A percentile compares a stretch with the other conserved stretches of the same genome.
phyloP scores from a whole-genome alignment of 2,329 filamentous ascomycete species.

The Dothidotthia symphoricarpi region DNA sequence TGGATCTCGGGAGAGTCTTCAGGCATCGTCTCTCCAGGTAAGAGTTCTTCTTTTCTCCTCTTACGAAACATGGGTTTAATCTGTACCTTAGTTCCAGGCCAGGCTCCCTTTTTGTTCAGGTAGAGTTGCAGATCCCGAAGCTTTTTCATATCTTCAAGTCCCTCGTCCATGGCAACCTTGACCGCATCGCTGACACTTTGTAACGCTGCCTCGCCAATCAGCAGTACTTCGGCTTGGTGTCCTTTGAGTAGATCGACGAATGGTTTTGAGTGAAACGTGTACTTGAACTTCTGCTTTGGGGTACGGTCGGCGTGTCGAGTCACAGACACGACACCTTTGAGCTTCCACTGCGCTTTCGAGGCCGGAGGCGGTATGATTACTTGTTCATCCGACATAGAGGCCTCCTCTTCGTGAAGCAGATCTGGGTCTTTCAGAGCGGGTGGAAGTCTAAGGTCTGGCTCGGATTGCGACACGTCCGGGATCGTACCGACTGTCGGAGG shows the following conservation, averaged over 20 bases:
- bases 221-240: slow-evolving; percentile 91
- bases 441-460: slow-evolving; percentile 34
- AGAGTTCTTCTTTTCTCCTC: slow-evolving; percentile 65
- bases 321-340: slow-evolving; percentile 96
- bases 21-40: slow-evolving; percentile 30
- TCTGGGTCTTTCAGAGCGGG: slow-evolving; percentile 29
- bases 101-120: slow-evolving; percentile 85
- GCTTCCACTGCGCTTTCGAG: slow-evolving; percentile 92
- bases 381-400: slow-evolving; percentile 26
- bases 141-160: slow-evolving; percentile 81
- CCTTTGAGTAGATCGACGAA: slow-evolving; percentile 94
- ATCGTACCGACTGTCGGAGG: slow-evolving; percentile 12
- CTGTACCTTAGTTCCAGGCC: slow-evolving; percentile 96
- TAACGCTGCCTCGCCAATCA: slow-evolving; percentile 87
- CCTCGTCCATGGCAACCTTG: slow-evolving; percentile 72
- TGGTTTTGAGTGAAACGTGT: slow-evolving; percentile 94
- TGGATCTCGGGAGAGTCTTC: slow-evolving; percentile 33
- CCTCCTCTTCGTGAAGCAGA: background rate
- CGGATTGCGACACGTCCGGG: slow-evolving; percentile 25
- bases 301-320: slow-evolving; percentile 95
- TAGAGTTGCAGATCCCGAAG: slow-evolving; percentile 83
- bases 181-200: slow-evolving; percentile 88
- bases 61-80: slow-evolving; percentile 99
- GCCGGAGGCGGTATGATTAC: slow-evolving; percentile 48
- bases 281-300: slow-evolving; percentile 99